phyloP scores from a whole-genome alignment of 805 yeast genomes.

The Lipomyces spencermartinsiae region DNA sequence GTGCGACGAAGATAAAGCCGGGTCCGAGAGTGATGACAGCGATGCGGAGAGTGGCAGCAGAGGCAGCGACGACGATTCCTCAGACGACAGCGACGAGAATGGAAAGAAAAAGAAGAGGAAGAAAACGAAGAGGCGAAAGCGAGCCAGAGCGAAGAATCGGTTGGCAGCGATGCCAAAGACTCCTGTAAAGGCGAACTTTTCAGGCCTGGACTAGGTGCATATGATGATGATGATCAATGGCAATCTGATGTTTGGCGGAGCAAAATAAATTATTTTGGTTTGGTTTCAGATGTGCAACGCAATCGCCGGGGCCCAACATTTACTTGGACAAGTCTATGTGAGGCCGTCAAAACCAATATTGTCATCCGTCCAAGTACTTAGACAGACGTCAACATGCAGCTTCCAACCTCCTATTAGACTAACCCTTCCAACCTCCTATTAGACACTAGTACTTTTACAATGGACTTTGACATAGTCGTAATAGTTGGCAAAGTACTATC shows the following conservation, averaged over 20 bases:
- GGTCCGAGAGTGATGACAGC: constrained; percentile 47
- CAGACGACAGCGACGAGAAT: constrained; percentile 60
- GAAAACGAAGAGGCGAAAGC: constrained; percentile 21
- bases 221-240: background rate
- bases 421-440: background rate
- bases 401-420: background rate
- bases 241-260: background rate
- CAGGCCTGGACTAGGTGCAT: constrained; percentile 18
- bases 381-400: background rate
- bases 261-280: background rate
- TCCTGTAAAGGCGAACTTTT: constrained; percentile 12
- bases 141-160: constrained; percentile 41
- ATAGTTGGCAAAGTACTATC: no score
- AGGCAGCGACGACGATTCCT: constrained; percentile 39
- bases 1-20: constrained; percentile 42
- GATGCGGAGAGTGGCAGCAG: constrained; percentile 48
- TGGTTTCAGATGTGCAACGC: background rate
- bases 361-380: background rate
- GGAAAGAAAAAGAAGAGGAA: constrained; percentile 44
- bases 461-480: background rate
- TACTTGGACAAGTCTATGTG: no score
- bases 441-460: background rate
- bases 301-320: background rate
- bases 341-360: no score
- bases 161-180: constrained; percentile 43